Evolutionary conservation across 2,329 filamentous ascomycete species (phyloP).

Genomic region (Microdochium paspali): DNA sequence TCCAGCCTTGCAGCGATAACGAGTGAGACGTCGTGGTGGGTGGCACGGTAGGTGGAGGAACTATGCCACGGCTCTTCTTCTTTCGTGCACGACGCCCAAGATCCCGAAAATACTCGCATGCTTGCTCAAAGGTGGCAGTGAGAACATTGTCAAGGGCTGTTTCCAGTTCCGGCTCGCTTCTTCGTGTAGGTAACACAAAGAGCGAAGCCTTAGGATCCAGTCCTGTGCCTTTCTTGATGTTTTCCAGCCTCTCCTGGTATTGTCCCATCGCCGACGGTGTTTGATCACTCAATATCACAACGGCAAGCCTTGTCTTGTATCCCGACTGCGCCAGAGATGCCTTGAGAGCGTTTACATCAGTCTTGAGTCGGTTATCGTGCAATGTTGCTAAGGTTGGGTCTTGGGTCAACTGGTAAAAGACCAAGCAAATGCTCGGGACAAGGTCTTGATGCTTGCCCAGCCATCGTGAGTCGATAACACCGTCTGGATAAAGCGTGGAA

Average conservation of each 20-base stretch:
- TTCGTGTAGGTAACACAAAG: constrained; percentile 72
- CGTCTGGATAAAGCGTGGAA: constrained; percentile 82
- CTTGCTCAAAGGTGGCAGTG: constrained; percentile 59
- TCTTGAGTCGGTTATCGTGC: constrained; percentile 81
- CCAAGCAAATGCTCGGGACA: constrained; percentile 70
- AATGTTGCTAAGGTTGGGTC: constrained; percentile 66
- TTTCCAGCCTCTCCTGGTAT: constrained; percentile 61
- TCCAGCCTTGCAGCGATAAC: constrained; percentile 80
- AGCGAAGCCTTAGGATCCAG: constrained; percentile 72
- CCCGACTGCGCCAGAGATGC: constrained; percentile 57
- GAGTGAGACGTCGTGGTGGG: constrained; percentile 79
- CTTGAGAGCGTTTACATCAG: constrained; percentile 73
- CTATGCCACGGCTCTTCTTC: constrained; percentile 71
- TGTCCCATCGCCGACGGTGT: constrained; percentile 45
- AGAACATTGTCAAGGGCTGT: constrained; percentile 68
- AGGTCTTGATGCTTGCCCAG: constrained; percentile 80
- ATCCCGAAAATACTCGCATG: constrained; percentile 87
- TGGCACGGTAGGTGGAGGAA: constrained; percentile 73
- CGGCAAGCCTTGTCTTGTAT: constrained; percentile 69
- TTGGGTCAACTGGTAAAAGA: constrained; percentile 69
- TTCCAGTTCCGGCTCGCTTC: constrained; percentile 60
- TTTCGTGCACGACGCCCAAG: constrained; percentile 85
- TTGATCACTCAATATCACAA: constrained; percentile 69
- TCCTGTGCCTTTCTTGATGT: constrained; percentile 69
- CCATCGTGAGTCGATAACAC: constrained; percentile 74